Percentiles rank a stretch among this genome's conserved stretches.
Conservation (phyloP, 345 rosid genomes). For the Euphorbia lathyris region DNA sequence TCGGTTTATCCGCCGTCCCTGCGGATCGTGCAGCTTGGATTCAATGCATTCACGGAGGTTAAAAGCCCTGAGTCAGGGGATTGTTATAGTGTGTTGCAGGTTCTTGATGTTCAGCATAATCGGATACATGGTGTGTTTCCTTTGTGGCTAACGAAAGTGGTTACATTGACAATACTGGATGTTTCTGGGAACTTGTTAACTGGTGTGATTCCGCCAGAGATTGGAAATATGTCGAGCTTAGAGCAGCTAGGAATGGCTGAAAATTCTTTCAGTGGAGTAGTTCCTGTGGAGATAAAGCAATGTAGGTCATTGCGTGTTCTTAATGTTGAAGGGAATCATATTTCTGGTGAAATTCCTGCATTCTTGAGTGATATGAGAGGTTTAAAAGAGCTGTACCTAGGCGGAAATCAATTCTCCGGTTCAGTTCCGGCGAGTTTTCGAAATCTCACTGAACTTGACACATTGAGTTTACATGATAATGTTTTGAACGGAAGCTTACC, state of each 20-base stretch:
- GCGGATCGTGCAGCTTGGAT: constrained; percentile 60
- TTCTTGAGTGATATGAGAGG: constrained; percentile 54
- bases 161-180: constrained; percentile 50
- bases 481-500: constrained; percentile 63
- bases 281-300: constrained; percentile 63
- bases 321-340: constrained; percentile 64
- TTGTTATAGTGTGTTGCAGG: constrained; percentile 54
- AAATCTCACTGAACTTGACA: constrained; percentile 48
- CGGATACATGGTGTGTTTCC: constrained; percentile 59
- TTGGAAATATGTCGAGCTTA: constrained; percentile 54
- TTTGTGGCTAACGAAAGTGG: constrained; percentile 49
- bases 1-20: constrained; percentile 47
- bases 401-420: constrained; percentile 65
- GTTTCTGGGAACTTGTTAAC: constrained; percentile 67
- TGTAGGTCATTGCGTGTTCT: constrained; percentile 57
- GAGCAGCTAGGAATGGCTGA: constrained; percentile 63
- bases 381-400: constrained; percentile 56
- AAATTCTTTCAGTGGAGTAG: constrained; percentile 56
- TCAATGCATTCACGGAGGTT: constrained; percentile 48
- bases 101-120: constrained; percentile 62
- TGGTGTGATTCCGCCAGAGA: constrained; percentile 55
- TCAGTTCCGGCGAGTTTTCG: constrained; percentile 51
- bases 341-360: constrained; percentile 62
- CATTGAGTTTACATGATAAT: constrained; percentile 50
- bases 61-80: constrained; percentile 39